Conservation (phyloP, 192 early-diverging fungal species). For the Chytriomyces sp. region DNA sequence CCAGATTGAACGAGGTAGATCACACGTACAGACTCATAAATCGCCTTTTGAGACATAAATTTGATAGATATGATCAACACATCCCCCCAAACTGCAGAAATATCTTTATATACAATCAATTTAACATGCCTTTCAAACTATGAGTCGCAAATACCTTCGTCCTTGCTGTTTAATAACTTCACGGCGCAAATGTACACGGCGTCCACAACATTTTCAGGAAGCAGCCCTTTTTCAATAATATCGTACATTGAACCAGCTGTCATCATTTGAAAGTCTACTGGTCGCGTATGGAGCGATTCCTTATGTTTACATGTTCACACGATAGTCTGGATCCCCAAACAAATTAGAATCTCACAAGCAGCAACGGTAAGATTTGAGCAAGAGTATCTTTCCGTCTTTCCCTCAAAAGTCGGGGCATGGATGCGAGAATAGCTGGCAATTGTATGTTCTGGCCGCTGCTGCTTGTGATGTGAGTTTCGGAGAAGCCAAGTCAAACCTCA, state of each 20-base stretch:
- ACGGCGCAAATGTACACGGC: slow-evolving; percentile 30
- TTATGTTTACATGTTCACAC: not conserved
- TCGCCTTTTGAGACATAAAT: slow-evolving; percentile 40
- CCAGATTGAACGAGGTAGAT: not conserved
- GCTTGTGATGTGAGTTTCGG: not conserved
- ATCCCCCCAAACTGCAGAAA: slow-evolving; percentile 48
- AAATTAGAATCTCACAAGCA: slow-evolving; percentile 31
- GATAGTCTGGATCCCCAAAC: not conserved
- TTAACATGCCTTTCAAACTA: not conserved
- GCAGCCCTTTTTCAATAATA: slow-evolving; percentile 31
- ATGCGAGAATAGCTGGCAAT: slow-evolving; percentile 39
- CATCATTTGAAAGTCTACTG: slow-evolving; percentile 31
- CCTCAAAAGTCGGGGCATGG: slow-evolving; percentile 33
- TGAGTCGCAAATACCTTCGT: slow-evolving; percentile 22
- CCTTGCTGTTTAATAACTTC: slow-evolving; percentile 41
- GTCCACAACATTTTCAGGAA: slow-evolving; percentile 25
- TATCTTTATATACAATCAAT: slow-evolving; percentile 16
- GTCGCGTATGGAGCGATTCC: slow-evolving; percentile 30
- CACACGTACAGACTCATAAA: slow-evolving; percentile 40
- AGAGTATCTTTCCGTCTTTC: slow-evolving; percentile 31
- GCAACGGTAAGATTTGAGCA: slow-evolving; percentile 34
- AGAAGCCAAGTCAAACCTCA: slow-evolving; percentile 7
- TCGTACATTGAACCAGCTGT: slow-evolving; percentile 22
- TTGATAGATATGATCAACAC: slow-evolving; percentile 43
- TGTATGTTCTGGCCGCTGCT: slow-evolving; percentile 44